phyloP scores from a whole-genome alignment of 1,139 yeast species.

The Zygoascus sp. region DNA sequence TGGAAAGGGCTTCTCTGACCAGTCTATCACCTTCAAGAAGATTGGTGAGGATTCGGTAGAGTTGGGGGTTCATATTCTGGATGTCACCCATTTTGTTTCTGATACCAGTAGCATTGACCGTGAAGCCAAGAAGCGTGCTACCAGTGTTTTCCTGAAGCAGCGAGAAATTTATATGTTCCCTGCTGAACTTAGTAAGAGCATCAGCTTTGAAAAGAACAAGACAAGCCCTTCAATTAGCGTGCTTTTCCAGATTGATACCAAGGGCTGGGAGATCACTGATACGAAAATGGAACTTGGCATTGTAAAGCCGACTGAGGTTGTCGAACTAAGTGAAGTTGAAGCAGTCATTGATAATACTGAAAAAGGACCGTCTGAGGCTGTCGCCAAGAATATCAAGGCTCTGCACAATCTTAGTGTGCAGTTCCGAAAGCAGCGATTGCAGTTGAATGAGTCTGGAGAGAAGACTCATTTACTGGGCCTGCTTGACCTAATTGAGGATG shows the following conservation, averaged over 20 bases:
- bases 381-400: slow-evolving; percentile 65
- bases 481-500: slow-evolving; percentile 81
- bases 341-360: slow-evolving; percentile 28
- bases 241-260: slow-evolving; percentile 73
- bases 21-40: slow-evolving; percentile 72
- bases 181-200: slow-evolving; percentile 49
- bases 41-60: slow-evolving; percentile 58
- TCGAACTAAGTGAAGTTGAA: slow-evolving; percentile 34
- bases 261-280: slow-evolving; percentile 67
- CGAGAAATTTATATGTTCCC: slow-evolving; percentile 68
- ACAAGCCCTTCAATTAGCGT: slow-evolving; percentile 71
- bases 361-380: slow-evolving; percentile 29
- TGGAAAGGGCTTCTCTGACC: slow-evolving; percentile 62
- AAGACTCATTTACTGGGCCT: slow-evolving; percentile 54
- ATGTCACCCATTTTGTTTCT: slow-evolving; percentile 65
- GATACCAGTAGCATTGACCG: slow-evolving; percentile 77
- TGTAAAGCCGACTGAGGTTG: slow-evolving; percentile 47
- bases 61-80: slow-evolving; percentile 75
- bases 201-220: slow-evolving; percentile 61
- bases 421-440: slow-evolving; percentile 67
- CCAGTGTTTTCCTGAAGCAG: slow-evolving; percentile 88
- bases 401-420: slow-evolving; percentile 63
- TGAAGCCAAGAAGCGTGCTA: slow-evolving; percentile 85
- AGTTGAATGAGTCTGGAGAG: slow-evolving; percentile 33
- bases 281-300: slow-evolving; percentile 74